Conservation (phyloP, 495 filamentous ascomycete genomes). For the Penicillium ucsense region DNA sequence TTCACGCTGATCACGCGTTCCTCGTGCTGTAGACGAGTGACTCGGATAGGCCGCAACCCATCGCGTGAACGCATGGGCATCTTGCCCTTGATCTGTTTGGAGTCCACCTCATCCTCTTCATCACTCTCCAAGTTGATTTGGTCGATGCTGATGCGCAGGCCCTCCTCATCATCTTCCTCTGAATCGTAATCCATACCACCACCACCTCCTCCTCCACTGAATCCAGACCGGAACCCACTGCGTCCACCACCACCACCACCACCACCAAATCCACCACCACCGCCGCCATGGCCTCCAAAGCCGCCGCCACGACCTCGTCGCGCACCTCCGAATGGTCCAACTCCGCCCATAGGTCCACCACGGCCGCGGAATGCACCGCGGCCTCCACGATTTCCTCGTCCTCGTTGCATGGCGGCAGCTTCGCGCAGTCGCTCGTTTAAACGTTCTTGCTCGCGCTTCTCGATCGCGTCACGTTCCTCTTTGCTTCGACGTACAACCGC, state of each 20-base stretch:
- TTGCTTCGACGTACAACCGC: slow-evolving; percentile 38
- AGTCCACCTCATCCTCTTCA: slow-evolving; percentile 18
- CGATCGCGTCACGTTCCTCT: slow-evolving; percentile 42
- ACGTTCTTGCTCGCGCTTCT: slow-evolving; percentile 38
- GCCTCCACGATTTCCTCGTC: slow-evolving; percentile 20
- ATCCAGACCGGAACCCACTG: slow-evolving; percentile 20
- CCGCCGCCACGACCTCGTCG: slow-evolving; percentile 20
- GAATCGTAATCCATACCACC: slow-evolving; percentile 18
- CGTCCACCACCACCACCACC: slow-evolving; percentile 17
- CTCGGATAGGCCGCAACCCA: slow-evolving; percentile 37
- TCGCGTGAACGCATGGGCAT: slow-evolving; percentile 23
- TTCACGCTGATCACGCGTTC: slow-evolving; percentile 40
- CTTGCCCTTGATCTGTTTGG: slow-evolving; percentile 25
- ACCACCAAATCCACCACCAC: not conserved
- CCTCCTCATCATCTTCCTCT: slow-evolving; percentile 32
- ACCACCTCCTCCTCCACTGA: slow-evolving; percentile 10
- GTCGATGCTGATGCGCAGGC: slow-evolving; percentile 37
- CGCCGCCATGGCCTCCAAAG: slow-evolving; percentile 15
- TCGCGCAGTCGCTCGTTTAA: slow-evolving; percentile 35
- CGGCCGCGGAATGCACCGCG: slow-evolving; percentile 18
- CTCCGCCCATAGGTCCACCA: slow-evolving; percentile 23
- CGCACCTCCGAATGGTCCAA: slow-evolving; percentile 22
- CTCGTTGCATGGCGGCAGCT: slow-evolving; percentile 34
- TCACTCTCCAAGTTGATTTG: slow-evolving; percentile 40
- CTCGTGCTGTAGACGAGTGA: slow-evolving; percentile 42